These are phyloP conservation scores for Boletales sp. DNA, from an alignment of 768 basidiomycete genomes.

Conservation along the genomic window DNA sequence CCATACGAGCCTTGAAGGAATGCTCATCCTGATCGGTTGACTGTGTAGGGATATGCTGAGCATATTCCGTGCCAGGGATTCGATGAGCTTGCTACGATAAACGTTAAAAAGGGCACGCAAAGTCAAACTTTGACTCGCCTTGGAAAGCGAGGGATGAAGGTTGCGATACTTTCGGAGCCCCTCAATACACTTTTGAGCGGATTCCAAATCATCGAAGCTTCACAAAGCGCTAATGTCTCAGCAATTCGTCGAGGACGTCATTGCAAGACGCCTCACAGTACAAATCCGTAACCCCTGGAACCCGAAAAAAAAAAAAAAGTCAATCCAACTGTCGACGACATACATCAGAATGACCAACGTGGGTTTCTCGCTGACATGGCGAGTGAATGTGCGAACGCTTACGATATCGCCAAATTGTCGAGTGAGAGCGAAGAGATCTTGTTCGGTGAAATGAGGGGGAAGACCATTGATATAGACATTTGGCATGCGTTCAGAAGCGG, in stretches of 20 bases:
- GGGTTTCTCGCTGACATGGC: slow-evolving; percentile 71
- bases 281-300: slow-evolving; percentile 72
- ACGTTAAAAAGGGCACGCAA: background rate
- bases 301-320: background rate
- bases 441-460: slow-evolving; percentile 79
- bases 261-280: slow-evolving; percentile 50
- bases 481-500: slow-evolving; percentile 42
- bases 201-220: slow-evolving; percentile 65
- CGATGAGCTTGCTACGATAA: slow-evolving; percentile 61
- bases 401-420: slow-evolving; percentile 68
- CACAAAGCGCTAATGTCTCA: background rate
- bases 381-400: slow-evolving; percentile 81
- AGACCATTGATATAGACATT: slow-evolving; percentile 90
- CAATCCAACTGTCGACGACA: background rate
- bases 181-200: slow-evolving; percentile 73
- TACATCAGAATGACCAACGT: slow-evolving; percentile 35
- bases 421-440: slow-evolving; percentile 69
- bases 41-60: slow-evolving; percentile 30
- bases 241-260: slow-evolving; percentile 1
- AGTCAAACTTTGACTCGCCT: slow-evolving; percentile 41
- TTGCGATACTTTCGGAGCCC: slow-evolving; percentile 68
- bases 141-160: slow-evolving; percentile 83
- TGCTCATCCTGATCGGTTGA: slow-evolving; percentile 30
- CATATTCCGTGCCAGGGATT: slow-evolving; percentile 72
- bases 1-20: slow-evolving; percentile 78